These are phyloP conservation scores for Elsinoe perseae DNA, from an alignment of 2,329 filamentous ascomycete genomes.

Conservation along the genomic window DNA sequence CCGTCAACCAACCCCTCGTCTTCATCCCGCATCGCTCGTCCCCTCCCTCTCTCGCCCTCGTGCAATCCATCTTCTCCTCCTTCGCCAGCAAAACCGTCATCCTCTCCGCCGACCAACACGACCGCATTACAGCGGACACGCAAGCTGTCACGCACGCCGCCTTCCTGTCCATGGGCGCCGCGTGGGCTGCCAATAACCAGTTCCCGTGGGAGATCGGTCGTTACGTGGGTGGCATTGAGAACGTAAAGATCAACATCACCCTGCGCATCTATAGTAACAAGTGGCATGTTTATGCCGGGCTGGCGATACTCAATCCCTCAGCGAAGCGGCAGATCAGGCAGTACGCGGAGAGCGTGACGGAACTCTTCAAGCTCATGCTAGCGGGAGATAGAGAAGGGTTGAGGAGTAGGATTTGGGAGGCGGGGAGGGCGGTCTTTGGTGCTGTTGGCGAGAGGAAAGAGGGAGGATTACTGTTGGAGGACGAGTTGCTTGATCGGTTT, in stretches of 20 bases:
- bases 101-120: slow-evolving; percentile 78
- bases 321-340: slow-evolving; percentile 88
- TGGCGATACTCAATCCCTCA: slow-evolving; percentile 92
- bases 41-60: slow-evolving; percentile 64
- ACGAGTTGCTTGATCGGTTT: slow-evolving; percentile 81
- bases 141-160: slow-evolving; percentile 97
- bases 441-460: slow-evolving; percentile 33
- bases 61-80: slow-evolving; percentile 73
- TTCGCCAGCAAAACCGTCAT: slow-evolving; percentile 80
- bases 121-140: slow-evolving; percentile 95
- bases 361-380: slow-evolving; percentile 95
- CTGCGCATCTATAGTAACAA: slow-evolving; percentile 97
- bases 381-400: slow-evolving; percentile 72
- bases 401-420: slow-evolving; percentile 64
- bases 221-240: slow-evolving; percentile 95
- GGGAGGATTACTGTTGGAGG: slow-evolving; percentile 63
- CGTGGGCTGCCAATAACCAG: slow-evolving; percentile 89
- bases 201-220: slow-evolving; percentile 97
- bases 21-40: slow-evolving; percentile 89
- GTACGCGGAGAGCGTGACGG: slow-evolving; percentile 86
- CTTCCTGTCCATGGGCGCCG: slow-evolving; percentile 92
- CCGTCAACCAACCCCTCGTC: slow-evolving; percentile 82
- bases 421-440: slow-evolving; percentile 63
- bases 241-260: slow-evolving; percentile 98
- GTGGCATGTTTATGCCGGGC: slow-evolving; percentile 97